Base-by-base conservation (phyloP, 345 rosid genomes). In the Atalantia buxifolia region DNA sequence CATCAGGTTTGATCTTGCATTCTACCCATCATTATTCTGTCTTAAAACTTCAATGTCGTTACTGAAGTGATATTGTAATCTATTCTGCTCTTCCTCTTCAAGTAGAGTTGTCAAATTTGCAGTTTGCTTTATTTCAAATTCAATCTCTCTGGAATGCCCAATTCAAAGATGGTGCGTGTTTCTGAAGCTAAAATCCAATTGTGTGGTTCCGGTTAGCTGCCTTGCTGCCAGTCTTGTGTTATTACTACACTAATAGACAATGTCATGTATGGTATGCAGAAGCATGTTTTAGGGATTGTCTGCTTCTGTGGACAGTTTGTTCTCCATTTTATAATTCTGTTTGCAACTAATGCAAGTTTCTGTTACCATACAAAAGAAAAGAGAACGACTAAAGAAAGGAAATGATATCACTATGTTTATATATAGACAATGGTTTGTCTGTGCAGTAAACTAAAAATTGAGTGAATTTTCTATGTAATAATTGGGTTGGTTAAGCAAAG, bases 1-100 rank as follows among this genome's bases (percentile, higher is more conserved):
- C 99, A 97, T 85, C 90, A 93, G 97, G 99, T 94, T 82, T 50
- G 79, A 57, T 82, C 33, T 75, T 68, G 69, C 67, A 45, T 78
- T 63, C 71, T 78, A 80, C 40, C 55, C n/a, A 14, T 66, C 42
- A 9, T 69, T 71, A 35, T 74, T 36, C 63, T 35, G 24, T 74
- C 56, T 61, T 42, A 63, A 35, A 45, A 8, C 56, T 75, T 22
- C 53, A 38, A 28, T 61, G 19, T 57, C 45, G 55, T 18, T 22
- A 30, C 75, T 42, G 24, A 50, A 30, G 61, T 45, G 28, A 2
- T 65, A 22, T 22, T 65, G 42, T 62, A 42, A 18, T 61, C 22
- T 42, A 27, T 61, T 62, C 38, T 19, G 56, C 33, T 45, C 21
- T 40, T 69, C 53, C 56, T 7, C 25, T 59, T 27, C 62, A 65